A percentile compares a stretch with the other conserved stretches of the same genome.
These are phyloP conservation scores for Rhizopogon sp. DNA, from an alignment of 768 basidiomycete species.

Conservation along the genomic window DNA sequence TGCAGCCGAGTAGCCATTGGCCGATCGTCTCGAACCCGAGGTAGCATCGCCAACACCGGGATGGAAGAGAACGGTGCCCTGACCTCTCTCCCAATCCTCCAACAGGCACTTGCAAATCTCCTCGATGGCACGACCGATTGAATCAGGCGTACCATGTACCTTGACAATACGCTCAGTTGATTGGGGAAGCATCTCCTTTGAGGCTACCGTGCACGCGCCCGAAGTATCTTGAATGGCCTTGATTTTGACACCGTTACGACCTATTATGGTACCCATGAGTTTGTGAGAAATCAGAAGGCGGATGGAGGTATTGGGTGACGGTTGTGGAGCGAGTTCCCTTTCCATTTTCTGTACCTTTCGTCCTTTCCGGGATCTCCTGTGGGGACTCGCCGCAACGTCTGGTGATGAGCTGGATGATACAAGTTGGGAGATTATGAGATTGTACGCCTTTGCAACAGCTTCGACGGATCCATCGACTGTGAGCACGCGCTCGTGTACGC, in stretches of 20 bases:
- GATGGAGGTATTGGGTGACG: slow-evolving; percentile 73
- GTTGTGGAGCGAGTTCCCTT: slow-evolving; percentile 12
- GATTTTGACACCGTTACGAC: slow-evolving; percentile 94
- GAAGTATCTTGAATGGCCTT: slow-evolving; percentile 97
- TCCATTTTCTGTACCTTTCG: too few species aligned
- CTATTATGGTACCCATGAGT: slow-evolving; percentile 98
- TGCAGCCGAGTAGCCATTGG: slow-evolving; percentile 45
- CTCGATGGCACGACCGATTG: slow-evolving; percentile 89
- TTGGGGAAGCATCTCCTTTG: slow-evolving; percentile 98
- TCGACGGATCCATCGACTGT: slow-evolving; percentile 91
- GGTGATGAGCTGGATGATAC: slow-evolving; percentile 74
- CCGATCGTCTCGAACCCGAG: slow-evolving; percentile 40
- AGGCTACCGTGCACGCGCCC: slow-evolving; percentile 96
- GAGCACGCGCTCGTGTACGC: slow-evolving; percentile 97
- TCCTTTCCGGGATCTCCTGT: too few species aligned
- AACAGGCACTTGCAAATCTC: slow-evolving; percentile 95
- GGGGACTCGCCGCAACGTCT: too few species aligned
- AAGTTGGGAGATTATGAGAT: slow-evolving; percentile 89
- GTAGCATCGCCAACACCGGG: slow-evolving; percentile 83
- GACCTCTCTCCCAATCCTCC: slow-evolving; percentile 94
- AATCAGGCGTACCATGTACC: slow-evolving; percentile 89
- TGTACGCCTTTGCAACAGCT: slow-evolving; percentile 92
- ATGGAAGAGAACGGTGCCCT: slow-evolving; percentile 93
- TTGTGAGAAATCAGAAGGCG: slow-evolving; percentile 98
- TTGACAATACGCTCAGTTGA: slow-evolving; percentile 99